phyloP scores from a whole-genome alignment of 495 filamentous ascomycete species.

The Penicillium nucicola region DNA sequence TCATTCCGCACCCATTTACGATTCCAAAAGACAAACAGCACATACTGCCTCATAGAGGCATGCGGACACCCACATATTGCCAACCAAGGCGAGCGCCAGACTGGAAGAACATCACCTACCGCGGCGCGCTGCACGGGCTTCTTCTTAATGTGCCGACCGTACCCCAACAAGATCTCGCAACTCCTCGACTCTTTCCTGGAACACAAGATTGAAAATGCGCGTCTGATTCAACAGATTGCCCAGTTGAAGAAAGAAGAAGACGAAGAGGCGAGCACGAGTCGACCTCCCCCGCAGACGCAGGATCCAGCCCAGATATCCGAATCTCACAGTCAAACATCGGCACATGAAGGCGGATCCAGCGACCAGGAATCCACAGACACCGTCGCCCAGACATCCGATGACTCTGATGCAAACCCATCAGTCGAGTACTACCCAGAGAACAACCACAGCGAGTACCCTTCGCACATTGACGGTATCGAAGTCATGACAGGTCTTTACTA shows the following conservation, averaged over 20 bases:
- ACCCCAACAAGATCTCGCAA: constrained; percentile 80
- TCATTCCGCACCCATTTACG: constrained; percentile 86
- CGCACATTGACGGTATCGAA: constrained; percentile 85
- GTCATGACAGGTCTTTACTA: constrained; percentile 90
- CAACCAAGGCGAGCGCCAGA: constrained; percentile 52
- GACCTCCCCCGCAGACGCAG: constrained; percentile 2
- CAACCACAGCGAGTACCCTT: constrained; percentile 71
- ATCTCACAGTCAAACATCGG: background rate
- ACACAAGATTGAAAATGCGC: constrained; percentile 96
- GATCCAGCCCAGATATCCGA: background rate
- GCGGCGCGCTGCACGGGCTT: constrained; percentile 78
- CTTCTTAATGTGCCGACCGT: constrained; percentile 91
- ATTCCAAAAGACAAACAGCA: constrained; percentile 71
- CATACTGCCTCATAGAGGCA: constrained; percentile 78
- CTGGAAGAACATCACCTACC: constrained; percentile 43
- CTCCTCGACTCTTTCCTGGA: constrained; percentile 92
- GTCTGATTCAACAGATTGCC: constrained; percentile 75
- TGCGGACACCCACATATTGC: constrained; percentile 89
- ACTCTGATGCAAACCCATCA: constrained; percentile 63
- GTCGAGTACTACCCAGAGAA: constrained; percentile 73
- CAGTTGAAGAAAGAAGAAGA: constrained; percentile 84
- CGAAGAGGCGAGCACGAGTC: constrained; percentile 58
- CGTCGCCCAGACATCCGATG: constrained; percentile 60
- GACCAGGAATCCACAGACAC: constrained; percentile 50
- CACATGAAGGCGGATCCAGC: constrained; percentile 8